Evolutionary conservation across 1,139 yeast species (phyloP), one percentile per base, ranked within the genome.

Genomic region (Suhomyces ambrosiae): DNA sequence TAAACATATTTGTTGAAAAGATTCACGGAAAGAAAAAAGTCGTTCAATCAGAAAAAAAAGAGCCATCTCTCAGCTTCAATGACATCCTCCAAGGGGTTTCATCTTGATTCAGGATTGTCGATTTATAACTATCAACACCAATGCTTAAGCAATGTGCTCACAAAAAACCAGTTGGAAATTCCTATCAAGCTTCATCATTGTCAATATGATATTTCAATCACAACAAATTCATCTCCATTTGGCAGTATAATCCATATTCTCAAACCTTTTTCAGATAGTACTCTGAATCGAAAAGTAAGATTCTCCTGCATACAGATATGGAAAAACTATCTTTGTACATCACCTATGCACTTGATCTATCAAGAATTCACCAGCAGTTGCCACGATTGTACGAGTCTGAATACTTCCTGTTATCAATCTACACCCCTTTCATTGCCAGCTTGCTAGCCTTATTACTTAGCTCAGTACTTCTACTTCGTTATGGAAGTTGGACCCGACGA

Each of bases 401-500:
- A n/a, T n/a, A n/a, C n/a, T 18, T 18, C 21, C 21, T 18, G 21
- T 8, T 18, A n/a, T n/a, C n/a, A n/a, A n/a, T n/a, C n/a, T n/a
- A n/a, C n/a, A n/a, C n/a, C n/a, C n/a, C n/a, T n/a, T n/a, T n/a
- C n/a, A n/a, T n/a, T n/a, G n/a, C n/a, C 21, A n/a, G 24, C 27
- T 24, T 12, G 12, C 15, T 12, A 24, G 27, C 12, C 15, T 7
- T 12, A 10, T 12, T 6, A 6, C 6, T 6, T 12, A 12, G 15
- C 15, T 5, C 9, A 6, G 11, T 23, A 7, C 11, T 12, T 14
- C 29, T 5, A 26, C 18, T 26, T 15, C 19, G 21, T 10, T 10
- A 40, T 40, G 44, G 41, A 37, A 11, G 22, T 22, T 11, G 38
- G 16, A 9, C 36, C 38, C 4, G 49, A 49, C 31, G 61, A 57